Base-by-base conservation (phyloP, 1,284 basidiomycete genomes). In the Coniferiporia weirii region DNA sequence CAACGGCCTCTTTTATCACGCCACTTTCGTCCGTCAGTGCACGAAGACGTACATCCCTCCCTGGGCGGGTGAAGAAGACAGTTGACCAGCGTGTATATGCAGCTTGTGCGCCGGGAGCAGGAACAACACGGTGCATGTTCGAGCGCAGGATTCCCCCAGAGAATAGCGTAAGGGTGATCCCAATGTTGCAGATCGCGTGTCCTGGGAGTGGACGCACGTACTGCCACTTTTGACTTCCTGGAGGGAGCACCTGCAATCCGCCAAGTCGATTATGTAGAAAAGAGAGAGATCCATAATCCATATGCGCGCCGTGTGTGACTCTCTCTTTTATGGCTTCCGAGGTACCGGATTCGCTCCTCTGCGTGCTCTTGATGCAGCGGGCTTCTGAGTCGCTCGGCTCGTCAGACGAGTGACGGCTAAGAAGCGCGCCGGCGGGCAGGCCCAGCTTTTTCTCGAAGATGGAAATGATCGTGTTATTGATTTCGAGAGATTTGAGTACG, bases 181-280 rank as follows among this genome's bases (percentile, higher is more conserved):
- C 83, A 9, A 84, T 56, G 63, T 85, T 85, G 68, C 83, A 83
- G 35, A 85, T 73, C 1, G 80, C 80, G 58, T 83, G 79, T 0
- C 80, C 79, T 0, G 80, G 78, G 34, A 87, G 67, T 1, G 85
- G 85, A 8, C 52, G 52, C n/a, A 54, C 75, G 62, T 87, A 89
- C 64, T 82, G 82, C 87, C 87, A 89, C 20, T 76, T 70, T 17
- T 81, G 76, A 8, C 77, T 72, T 2, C 81, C 82, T 0, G 85
- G 85, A 1, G 79, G 77, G 46, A 88, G 74, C 1, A 89, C 85
- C 65, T 89, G 87, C 7, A 90, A 71, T 0, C 87, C 87, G 2
- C 87, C 87, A 0, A 89, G 77, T 15, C 79, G 79, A 68, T 89
- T 89, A 68, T 85, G 83, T 52, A 87, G 71, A 70, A 86, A 81